Evolutionary conservation across 192 early-diverging fungal species (phyloP).

Genomic region (Cladochytrium replicatum): DNA sequence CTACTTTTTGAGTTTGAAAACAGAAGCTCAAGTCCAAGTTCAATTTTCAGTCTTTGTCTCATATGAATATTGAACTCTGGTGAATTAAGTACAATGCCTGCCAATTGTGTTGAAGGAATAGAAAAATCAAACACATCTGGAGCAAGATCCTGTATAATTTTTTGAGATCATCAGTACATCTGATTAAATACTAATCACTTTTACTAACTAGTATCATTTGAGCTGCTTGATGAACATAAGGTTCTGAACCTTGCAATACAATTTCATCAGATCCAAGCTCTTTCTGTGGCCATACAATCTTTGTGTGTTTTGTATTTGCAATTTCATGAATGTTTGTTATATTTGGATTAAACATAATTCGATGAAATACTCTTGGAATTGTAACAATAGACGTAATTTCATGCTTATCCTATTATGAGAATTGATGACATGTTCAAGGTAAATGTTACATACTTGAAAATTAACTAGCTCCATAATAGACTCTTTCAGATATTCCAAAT

Average conservation of each 20-base stretch:
- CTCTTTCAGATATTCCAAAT: conserved; percentile 49
- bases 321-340: conserved; percentile 41
- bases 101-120: conserved; percentile 35
- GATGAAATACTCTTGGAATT: conserved; percentile 53
- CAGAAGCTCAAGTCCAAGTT: conserved; percentile 32
- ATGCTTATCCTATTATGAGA: conserved; percentile 37
- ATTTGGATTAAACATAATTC: conserved; percentile 40
- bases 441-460: too few species aligned
- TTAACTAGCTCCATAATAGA: conserved; percentile 53
- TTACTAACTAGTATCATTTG: conserved; percentile 36
- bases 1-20: conserved; percentile 7
- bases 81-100: conserved; percentile 27
- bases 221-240: conserved; percentile 40
- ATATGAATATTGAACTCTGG: conserved; percentile 40
- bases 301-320: conserved; percentile 42
- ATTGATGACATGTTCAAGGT: conserved; percentile 7
- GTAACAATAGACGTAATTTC: conserved; percentile 34
- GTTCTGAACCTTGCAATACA: conserved; percentile 45
- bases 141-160: conserved; percentile 34
- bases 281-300: conserved; percentile 52
- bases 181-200: conserved; percentile 6
- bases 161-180: too few species aligned
- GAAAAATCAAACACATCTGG: conserved; percentile 43
- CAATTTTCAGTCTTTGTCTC: conserved; percentile 25
- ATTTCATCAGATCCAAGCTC: conserved; percentile 54